Percentiles rank a stretch among this genome's conserved stretches.
phyloP scores from a whole-genome alignment of 805 yeast species.

The Torulaspora delbrueckii region DNA sequence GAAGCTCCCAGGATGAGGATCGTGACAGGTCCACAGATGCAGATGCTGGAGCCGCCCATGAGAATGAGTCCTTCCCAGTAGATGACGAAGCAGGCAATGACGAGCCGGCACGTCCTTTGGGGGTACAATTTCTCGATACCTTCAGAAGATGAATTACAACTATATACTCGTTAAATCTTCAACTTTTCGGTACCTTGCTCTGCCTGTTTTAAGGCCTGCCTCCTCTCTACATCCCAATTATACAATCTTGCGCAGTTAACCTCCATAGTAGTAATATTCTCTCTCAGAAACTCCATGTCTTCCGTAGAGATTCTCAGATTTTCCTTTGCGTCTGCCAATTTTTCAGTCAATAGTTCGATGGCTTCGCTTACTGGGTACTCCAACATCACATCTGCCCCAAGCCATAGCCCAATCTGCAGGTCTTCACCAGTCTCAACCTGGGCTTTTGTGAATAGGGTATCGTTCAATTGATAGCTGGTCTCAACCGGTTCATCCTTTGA shows the following conservation, averaged over 20 bases:
- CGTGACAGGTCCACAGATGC: constrained; percentile 26
- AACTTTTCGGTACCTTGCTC: constrained; percentile 41
- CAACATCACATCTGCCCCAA: constrained; percentile 97
- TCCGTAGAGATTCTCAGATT: constrained; percentile 63
- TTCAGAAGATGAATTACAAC: constrained; percentile 40
- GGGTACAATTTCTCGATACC: constrained; percentile 56
- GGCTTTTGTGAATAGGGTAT: constrained; percentile 85
- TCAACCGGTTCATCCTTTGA: constrained; percentile 47
- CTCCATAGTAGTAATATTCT: constrained; percentile 95
- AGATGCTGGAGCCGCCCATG: constrained; percentile 10
- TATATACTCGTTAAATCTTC: constrained; percentile 14
- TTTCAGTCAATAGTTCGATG: constrained; percentile 54
- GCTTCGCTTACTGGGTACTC: constrained; percentile 93
- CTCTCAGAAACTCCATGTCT: constrained; percentile 84
- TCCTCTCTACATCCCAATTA: constrained; percentile 81
- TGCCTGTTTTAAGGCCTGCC: constrained; percentile 44
- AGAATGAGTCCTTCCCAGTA: constrained; percentile 11
- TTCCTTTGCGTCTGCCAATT: constrained; percentile 58
- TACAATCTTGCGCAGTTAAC: constrained; percentile 92
- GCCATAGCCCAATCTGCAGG: constrained; percentile 74
- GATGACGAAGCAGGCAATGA: constrained; percentile 44
- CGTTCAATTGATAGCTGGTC: constrained; percentile 88
- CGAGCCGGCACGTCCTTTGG: constrained; percentile 57
- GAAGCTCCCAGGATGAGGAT: constrained; percentile 29
- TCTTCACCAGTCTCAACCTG: constrained; percentile 51